Evolutionary conservation across 768 basidiomycete genomes (phyloP), one percentile per base, ranked within the genome.

Genomic region (Naganishia onofrii): DNA sequence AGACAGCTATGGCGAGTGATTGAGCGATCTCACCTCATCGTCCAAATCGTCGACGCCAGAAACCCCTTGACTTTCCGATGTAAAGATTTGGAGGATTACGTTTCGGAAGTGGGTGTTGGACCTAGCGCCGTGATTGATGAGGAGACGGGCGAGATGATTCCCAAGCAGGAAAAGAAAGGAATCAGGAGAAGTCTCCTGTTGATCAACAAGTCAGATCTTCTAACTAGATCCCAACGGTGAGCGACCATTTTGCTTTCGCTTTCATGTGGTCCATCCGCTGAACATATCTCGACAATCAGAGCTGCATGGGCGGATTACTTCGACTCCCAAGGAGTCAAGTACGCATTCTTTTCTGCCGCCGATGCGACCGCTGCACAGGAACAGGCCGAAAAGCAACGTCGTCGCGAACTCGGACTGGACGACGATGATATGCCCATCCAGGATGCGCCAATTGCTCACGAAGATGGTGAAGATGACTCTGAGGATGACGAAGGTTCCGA

Each of bases 31-130:
- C 94, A 98, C 76, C 86, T 99, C 12, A 83, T 98, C 52, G 93
- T 98, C 0, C 96, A 99, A 82, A 99, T 99, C 68, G 93, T 98
- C 60, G 96, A 99, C 77, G 96, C 93, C 4, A 87, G 96, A 58
- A 98, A 97, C 83, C 95, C 96, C 1, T 83, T 96, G 21, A 85
- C 87, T 32, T 98, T 98, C 80, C 87, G 94, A 36, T 98, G 95
- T 73, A 90, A 92, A 73, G 96, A 99, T 83, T 82, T 99, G 64
- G 95, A 97, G 75, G 82, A 84, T 0, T 98, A 96, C 78, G 90
- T 98, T 0, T 80, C 82, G 66, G 94, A 96, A 68, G 72, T 79
- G 2, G 78, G 79, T 7, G 70, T 71, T 51, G 77, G 74, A 44
- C 60, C 60, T 13, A 63, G 60, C 21, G 60, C 60, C 19, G 68